A percentile compares a stretch with the other conserved stretches of the same genome.
phyloP scores from a whole-genome alignment of 164 flowering plant species.

The Platanus orientalis region DNA sequence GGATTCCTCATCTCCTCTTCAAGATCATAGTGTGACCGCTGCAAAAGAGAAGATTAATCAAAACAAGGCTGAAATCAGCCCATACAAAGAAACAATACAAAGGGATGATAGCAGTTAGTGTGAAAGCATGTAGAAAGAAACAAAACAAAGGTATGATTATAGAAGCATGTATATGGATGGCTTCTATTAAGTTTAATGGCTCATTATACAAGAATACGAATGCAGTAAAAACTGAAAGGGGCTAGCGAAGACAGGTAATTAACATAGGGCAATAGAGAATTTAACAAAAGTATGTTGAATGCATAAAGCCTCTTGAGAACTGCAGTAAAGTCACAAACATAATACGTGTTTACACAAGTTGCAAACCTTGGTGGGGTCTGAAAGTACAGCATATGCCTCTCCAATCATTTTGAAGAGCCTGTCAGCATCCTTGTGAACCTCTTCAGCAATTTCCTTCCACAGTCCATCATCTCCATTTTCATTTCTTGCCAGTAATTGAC shows the following conservation, averaged over 20 bases:
- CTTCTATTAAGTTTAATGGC: neutral
- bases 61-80: neutral
- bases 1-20: slow-evolving; percentile 64
- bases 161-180: no score
- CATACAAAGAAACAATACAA: neutral
- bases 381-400: slow-evolving; percentile 92
- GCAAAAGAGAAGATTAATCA: slow-evolving; percentile 15
- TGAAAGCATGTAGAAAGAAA: neutral
- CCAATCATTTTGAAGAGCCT: slow-evolving; percentile 93
- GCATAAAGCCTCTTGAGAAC: neutral
- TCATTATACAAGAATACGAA: neutral
- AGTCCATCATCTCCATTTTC: slow-evolving; percentile 73
- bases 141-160: neutral
- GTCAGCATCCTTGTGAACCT: slow-evolving; percentile 81
- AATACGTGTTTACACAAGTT: neutral
- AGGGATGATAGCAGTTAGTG: neutral
- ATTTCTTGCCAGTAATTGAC: slow-evolving; percentile 71
- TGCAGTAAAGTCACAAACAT: neutral
- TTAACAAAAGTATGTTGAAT: neutral
- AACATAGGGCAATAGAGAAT: neutral
- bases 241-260: neutral
- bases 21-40: slow-evolving; percentile 74
- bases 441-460: slow-evolving; percentile 74
- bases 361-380: slow-evolving; percentile 75
- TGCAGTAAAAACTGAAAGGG: neutral